Evolutionary conservation across 108 stramenopile species (phyloP), one percentile per base, ranked within the genome.

Genomic region (Schizochytrium sp.): DNA sequence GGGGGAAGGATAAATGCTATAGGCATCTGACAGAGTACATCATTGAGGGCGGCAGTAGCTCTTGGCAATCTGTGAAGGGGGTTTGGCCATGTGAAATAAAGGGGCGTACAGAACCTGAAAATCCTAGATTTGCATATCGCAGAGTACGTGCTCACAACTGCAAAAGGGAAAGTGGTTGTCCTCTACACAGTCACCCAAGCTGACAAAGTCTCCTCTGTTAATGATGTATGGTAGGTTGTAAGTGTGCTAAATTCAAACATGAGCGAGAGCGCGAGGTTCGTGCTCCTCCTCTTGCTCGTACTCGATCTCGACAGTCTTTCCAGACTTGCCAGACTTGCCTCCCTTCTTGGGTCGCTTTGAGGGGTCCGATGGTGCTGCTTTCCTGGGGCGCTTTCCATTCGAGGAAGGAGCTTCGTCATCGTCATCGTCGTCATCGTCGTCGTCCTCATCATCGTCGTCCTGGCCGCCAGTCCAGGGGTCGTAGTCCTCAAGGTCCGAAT

Each of bases 201-300:
- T 60, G n/a, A 60, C 17, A 60, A 17, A 17, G 19, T 60, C 59
- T 60, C 59, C 59, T n/a, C 59, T 60, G 19, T 19, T n/a, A 60
- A 60, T 60, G 17, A 60, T 28, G 28, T 28, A 28, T 28, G 28
- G 28, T 28, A 28, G 28, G 28, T 28, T 28, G 28, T 28, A 28
- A 28, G 28, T 28, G 57, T 17, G 17, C 10, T 58, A 58, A 58
- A 15, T 58, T 69, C 28, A 69, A 7, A 44, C 64, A 69, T 69
- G 61, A 10, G 10, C 46, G 88, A 69, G 73, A 5, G 50, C 76
- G 53, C 76, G 53, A 7, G 76, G 10, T 2, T 45, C 89, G 61
- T 46, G 88, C 50, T 46, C 64, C 17, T 88, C 88, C 3, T 88
- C 88, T 10, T 53, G 60, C 61, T 69, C 88, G 28, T 41, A 69